phyloP scores from a whole-genome alignment of 805 yeast genomes.

The Metschnikowia baotianmanensis region DNA sequence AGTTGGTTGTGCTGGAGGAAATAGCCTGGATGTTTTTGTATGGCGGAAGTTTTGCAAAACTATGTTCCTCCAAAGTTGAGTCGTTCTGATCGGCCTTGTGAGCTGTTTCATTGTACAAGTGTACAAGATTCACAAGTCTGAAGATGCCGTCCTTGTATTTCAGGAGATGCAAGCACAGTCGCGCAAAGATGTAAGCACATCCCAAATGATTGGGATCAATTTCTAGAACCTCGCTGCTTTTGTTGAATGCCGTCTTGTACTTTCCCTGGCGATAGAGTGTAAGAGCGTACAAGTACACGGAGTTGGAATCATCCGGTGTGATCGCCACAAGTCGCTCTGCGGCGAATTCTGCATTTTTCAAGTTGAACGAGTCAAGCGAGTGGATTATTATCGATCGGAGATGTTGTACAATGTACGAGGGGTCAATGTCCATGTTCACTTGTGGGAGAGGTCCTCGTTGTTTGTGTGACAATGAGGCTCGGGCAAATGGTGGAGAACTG shows the following conservation, averaged over 20 bases:
- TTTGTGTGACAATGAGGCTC: neutral
- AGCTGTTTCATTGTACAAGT: slow-evolving; percentile 28
- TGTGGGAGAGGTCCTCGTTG: neutral
- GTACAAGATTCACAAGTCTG: slow-evolving; percentile 33
- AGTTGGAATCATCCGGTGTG: slow-evolving; percentile 51
- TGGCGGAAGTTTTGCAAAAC: slow-evolving; percentile 2
- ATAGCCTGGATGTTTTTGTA: neutral
- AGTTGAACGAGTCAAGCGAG: slow-evolving; percentile 66
- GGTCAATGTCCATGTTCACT: slow-evolving; percentile 17
- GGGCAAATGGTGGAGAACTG: neutral
- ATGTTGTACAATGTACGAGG: slow-evolving; percentile 34
- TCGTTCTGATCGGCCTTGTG: slow-evolving; percentile 2
- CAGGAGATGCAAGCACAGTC: slow-evolving; percentile 57
- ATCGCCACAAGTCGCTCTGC: slow-evolving; percentile 77
- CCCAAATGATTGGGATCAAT: slow-evolving; percentile 58
- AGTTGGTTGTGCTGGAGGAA: neutral
- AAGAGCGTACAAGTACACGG: slow-evolving; percentile 67
- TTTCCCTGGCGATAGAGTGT: slow-evolving; percentile 59
- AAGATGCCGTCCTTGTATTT: slow-evolving; percentile 60
- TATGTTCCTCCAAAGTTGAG: slow-evolving; percentile 3
- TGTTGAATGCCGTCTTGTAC: slow-evolving; percentile 60
- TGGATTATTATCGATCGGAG: slow-evolving; percentile 63
- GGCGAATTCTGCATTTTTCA: slow-evolving; percentile 78
- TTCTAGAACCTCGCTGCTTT: slow-evolving; percentile 29
- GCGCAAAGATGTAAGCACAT: slow-evolving; percentile 72